Evolutionary conservation across 345 rosid species (phyloP), one percentile per base, ranked within the genome.

Genomic region (Cochlearia excelsa): DNA sequence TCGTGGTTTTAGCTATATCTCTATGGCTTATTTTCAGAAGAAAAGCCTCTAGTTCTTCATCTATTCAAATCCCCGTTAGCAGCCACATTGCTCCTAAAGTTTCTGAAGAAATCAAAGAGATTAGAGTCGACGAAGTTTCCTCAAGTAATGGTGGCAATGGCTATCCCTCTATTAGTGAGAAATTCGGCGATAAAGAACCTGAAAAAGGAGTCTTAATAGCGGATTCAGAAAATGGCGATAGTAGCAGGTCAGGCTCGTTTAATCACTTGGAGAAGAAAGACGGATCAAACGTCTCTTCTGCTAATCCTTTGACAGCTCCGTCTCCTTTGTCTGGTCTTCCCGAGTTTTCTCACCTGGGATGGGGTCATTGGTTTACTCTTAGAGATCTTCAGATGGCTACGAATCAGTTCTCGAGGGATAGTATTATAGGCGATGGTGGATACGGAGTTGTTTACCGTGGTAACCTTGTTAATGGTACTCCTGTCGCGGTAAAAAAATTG

Each of bases 291-390:
- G 81, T 81, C 6, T 81, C 84, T 79, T 85, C 78, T 62, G 67
- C 59, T 26, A 83, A 81, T 79, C 81, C 84, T 30, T 45, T 88
- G 71, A 80, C 92, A 29, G 78, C 89, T 6, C 84, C 94, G 46
- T 91, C 96, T n/a, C 96, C 98, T 45, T 77, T 86, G 65, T 79
- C 86, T 37, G 96, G 92, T 41, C 75, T 88, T 61, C 96, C 95
- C n/a, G 95, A 91, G 70, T 82, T 88, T 65, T 91, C 98, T 30
- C 92, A 82, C 35, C 79, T 91, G 1, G 96, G 96, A 29, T 91
- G 98, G 98, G 98, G 98, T 41, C 98, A 88, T 54, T 91, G 98
- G 98, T 91, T 91, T 72, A 91, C 96, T 41, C 77, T 91, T 47
- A 79, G 98, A 77, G 98, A 91, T 68, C 84, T 91, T 49, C 87